Conservation (phyloP, 805 yeast genomes). For the Wickerhamomyces bisporus region DNA sequence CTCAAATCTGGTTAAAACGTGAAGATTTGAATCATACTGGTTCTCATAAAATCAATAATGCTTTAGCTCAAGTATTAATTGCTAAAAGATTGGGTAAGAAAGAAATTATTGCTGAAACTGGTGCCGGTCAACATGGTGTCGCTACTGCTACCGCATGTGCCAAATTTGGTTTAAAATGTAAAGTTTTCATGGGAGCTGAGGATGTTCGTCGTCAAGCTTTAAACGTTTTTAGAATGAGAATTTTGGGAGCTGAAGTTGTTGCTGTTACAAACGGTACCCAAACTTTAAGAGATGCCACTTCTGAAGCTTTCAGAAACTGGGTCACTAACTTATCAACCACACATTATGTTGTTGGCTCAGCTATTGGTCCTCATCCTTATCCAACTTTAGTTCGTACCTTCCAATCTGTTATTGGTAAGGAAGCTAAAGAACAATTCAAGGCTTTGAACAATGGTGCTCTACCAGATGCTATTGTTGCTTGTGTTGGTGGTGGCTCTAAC, state of each 20-base stretch:
- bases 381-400: slow-evolving; percentile 97
- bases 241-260: slow-evolving; percentile 92
- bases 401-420: slow-evolving; percentile 95
- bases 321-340: slow-evolving; percentile 81
- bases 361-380: slow-evolving; percentile 99
- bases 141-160: slow-evolving; percentile 93
- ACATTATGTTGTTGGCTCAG: slow-evolving; percentile 95
- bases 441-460: slow-evolving; percentile 72
- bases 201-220: slow-evolving; percentile 98
- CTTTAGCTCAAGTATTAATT: slow-evolving; percentile 73
- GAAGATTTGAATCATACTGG: slow-evolving; percentile 93
- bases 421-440: slow-evolving; percentile 87
- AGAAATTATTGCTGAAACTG: slow-evolving; percentile 82
- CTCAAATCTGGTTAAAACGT: slow-evolving; percentile 95
- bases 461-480: slow-evolving; percentile 94
- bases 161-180: slow-evolving; percentile 87
- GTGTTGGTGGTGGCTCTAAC: slow-evolving; percentile 99
- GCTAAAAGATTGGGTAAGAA: slow-evolving; percentile 76
- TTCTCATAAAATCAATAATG: slow-evolving; percentile 82
- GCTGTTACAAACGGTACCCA: slow-evolving; percentile 93
- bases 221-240: slow-evolving; percentile 95
- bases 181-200: slow-evolving; percentile 98
- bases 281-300: slow-evolving; percentile 95
- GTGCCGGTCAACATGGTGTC: slow-evolving; percentile 93
- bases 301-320: slow-evolving; percentile 96